Evolutionary conservation across 352 stramenopile genomes (phyloP), one percentile per base, ranked within the genome.

Genomic region (Ochromonadaceae sp.): DNA sequence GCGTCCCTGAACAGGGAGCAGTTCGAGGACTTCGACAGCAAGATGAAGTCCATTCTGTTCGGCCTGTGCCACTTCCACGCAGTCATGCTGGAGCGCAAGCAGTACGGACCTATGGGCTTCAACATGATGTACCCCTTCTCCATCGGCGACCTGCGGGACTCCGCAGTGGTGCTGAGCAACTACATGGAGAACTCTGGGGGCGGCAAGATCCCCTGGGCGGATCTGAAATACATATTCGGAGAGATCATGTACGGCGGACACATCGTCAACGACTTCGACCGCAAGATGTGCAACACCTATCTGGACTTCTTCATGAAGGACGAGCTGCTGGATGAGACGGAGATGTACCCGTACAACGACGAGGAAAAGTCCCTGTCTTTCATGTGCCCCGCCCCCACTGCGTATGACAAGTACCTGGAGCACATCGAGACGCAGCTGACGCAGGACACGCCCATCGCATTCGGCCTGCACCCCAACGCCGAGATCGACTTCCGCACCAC

Each of bases 51-150:
- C 42, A 97, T 97, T 69, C 72, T 97, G 26, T 97, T 97, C 73
- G 90, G 88, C 0, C 74, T 97, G 1, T 97, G 90, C 74, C 84
- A 96, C 76, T 97, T 97, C 74, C 90, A 97, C 70, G 88, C 89
- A 12, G 81, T 96, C 53, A 85, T 97, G 57, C 95, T 96, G 85
- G 90, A 97, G 72, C 81, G 90, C 35, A 97, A 97, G 72, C 91
- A 94, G 76, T 97, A 95, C 70, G 90, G 90, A 2, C 86, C 89
- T 15, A 86, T 95, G 59, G 90, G 90, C n/a, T 97, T 93, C 78
- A 97, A 97, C 69, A 97, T 97, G 88, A 95, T 94, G 76, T 97
- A 97, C 68, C 89, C 89, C 3, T 97, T 97, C 73, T 93, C 84
- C 28, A 84, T 96, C 50, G 89, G 90, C 17, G 91, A 97, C 70